These are phyloP conservation scores for Apiotrichum laibachii DNA, from an alignment of 1,284 basidiomycete species.

Conservation along the genomic window DNA sequence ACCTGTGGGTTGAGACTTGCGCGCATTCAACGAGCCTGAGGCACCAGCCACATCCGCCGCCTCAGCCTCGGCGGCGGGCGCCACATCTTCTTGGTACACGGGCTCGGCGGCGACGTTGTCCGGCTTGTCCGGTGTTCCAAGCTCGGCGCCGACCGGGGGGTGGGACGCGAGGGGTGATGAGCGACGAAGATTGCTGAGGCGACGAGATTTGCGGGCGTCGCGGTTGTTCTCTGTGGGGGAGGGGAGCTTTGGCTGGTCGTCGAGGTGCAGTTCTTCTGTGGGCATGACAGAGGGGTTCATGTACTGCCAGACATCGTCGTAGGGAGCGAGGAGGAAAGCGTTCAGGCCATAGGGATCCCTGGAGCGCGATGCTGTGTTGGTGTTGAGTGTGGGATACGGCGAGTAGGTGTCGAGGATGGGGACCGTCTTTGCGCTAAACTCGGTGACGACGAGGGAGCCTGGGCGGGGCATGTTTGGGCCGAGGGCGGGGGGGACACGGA, in stretches of 20 bases:
- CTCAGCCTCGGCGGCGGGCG: not conserved
- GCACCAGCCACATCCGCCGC: not conserved
- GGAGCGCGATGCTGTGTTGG: constrained; percentile 7
- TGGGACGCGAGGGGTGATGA: constrained; percentile 26
- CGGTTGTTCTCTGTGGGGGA: constrained; percentile 3
- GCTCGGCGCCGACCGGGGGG: constrained; percentile 27
- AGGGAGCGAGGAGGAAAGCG: constrained; percentile 40
- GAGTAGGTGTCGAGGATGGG: constrained; percentile 33
- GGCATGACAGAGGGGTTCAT: constrained; percentile 25
- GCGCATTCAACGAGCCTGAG: not conserved
- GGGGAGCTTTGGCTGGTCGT: constrained; percentile 1
- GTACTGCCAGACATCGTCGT: constrained; percentile 39
- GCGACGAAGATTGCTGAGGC: constrained; percentile 16
- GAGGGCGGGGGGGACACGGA: constrained; percentile 11
- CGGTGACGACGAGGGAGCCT: constrained; percentile 4
- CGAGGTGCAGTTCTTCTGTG: constrained; percentile 8
- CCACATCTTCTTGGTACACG: not conserved
- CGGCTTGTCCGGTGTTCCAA: not conserved
- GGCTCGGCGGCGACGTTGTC: constrained; percentile 1
- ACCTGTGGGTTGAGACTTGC: constrained; percentile 4
- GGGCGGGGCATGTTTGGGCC: constrained; percentile 1
- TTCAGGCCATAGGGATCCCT: constrained; percentile 44
- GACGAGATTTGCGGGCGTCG: constrained; percentile 1
- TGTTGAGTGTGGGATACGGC: constrained; percentile 42
- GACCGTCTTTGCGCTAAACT: constrained; percentile 7